Base-by-base conservation (phyloP, 441 rosid genomes). In the Gossypium davidsonii region DNA sequence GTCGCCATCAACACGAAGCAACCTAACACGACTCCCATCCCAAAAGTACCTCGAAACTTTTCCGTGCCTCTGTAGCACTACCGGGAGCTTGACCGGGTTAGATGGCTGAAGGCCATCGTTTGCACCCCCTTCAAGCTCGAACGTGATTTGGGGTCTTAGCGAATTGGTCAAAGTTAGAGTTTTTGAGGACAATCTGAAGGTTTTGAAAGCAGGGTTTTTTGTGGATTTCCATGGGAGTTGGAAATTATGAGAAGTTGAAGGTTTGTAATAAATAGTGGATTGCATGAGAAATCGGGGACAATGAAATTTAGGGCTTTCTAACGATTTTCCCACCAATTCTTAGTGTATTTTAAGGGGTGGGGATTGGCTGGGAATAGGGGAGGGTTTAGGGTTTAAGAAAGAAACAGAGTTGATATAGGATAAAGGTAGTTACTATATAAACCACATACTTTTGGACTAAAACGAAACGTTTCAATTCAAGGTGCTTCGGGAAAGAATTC, bases 41-140 rank as follows among this genome's bases (percentile, higher is more conserved):
- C 92, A 90, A 62, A 81, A 76, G 77, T 85, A 90, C 79, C 95
- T 85, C 25, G 83, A 90, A 9, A 84, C 89, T 79, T 79, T 79
- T 55, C 95, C 90, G 3, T 86, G 73, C 56, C 78, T 76, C 75
- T 84, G 78, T 62, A 87, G 46, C 76, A 79, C 88, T 68, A 88
- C 86, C 1, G 95, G 91, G 1, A 90, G 83, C 79, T 79, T 78
- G 10, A 28, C 73, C n/a, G 79, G 77, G 10, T 70, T 74, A 15
- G 68, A 34, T 37, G 87, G 75, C 20, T 25, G 71, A 6, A 65
- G 6, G 49, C 81, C 70, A 25, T 77, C 62, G 64, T 70, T 61
- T 12, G 78, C 51, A 53, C 71, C 83, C 72, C 77, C 88, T 73
- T 68, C 88, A 2, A 82, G 83, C 17, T 83, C 85, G 74, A 42